Percentiles rank a stretch among this genome's conserved stretches.
phyloP scores from a whole-genome alignment of 2,329 filamentous ascomycete genomes.

The Aspergillus pseudoterreus region DNA sequence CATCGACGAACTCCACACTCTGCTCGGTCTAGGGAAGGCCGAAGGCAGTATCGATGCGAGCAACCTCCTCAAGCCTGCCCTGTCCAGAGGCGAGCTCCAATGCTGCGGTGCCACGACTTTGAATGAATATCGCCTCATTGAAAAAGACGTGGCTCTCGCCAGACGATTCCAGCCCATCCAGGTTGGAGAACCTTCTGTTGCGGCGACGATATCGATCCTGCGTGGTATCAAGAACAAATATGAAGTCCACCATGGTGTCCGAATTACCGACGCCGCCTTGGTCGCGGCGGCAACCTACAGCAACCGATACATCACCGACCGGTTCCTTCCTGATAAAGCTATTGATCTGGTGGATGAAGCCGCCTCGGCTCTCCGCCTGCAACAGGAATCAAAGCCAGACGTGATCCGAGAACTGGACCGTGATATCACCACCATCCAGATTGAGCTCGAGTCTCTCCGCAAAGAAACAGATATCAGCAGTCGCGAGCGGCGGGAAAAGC shows the following conservation, averaged over 20 bases:
- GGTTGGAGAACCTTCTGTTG: conserved; percentile 86
- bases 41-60: conserved; percentile 96
- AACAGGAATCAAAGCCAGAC: conserved; percentile 96
- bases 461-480: conserved; percentile 92
- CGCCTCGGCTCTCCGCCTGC: conserved; percentile 80
- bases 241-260: conserved; percentile 92
- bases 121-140: conserved; percentile 86
- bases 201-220: conserved; percentile 91
- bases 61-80: conserved; percentile 86
- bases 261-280: conserved; percentile 86
- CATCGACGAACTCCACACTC: conserved; percentile 87
- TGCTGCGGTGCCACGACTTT: conserved; percentile 94
- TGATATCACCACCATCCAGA: conserved; percentile 95
- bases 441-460: conserved; percentile 87
- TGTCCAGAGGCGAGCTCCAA: conserved; percentile 90
- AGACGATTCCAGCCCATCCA: conserved; percentile 90
- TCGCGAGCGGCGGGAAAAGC: conserved; percentile 79
- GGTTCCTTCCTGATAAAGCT: conserved; percentile 93
- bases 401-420: conserved; percentile 89
- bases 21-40: conserved; percentile 88
- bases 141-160: conserved; percentile 92
- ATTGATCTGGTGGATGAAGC: conserved; percentile 97
- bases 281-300: conserved; percentile 89
- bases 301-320: conserved; percentile 94
- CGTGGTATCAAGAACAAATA: conserved; percentile 97